Percentiles rank a stretch among this genome's conserved stretches.
Conservation (phyloP, 2,329 filamentous ascomycete genomes). For the Emergomyces africanus region DNA sequence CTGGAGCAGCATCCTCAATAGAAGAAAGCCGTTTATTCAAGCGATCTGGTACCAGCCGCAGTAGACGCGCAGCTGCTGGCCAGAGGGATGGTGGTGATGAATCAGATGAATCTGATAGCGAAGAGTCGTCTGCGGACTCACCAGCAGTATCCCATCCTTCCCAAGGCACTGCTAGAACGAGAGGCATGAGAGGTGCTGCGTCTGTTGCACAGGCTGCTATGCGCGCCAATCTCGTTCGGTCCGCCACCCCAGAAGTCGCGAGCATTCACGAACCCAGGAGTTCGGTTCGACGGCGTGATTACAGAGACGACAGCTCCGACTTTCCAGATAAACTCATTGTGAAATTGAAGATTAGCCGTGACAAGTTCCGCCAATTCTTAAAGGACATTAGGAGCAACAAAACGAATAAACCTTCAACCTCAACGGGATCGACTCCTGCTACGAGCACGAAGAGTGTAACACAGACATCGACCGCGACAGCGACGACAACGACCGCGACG, state of each 20-base stretch:
- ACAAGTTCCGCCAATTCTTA: conserved; percentile 56
- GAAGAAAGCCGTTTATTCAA: conserved; percentile 86
- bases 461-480: conserved; percentile 28
- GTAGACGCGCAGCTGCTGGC: conserved; percentile 43
- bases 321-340: conserved; percentile 59
- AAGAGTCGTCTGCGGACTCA: conserved; percentile 78
- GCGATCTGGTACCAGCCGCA: conserved; percentile 50
- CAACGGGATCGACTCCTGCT: conserved; percentile 11
- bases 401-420: conserved; percentile 31
- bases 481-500: conserved; percentile 29
- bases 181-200: conserved; percentile 80
- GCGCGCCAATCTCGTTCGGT: conserved; percentile 58
- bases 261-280: conserved; percentile 57
- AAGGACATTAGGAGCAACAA: conserved; percentile 38
- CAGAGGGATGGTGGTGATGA: conserved; percentile 54
- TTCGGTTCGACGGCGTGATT: conserved; percentile 49
- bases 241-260: conserved; percentile 69
- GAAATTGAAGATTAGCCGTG: conserved; percentile 58
- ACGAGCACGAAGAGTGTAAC: conserved; percentile 13
- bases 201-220: conserved; percentile 78
- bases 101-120: conserved; percentile 84
- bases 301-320: conserved; percentile 66
- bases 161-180: conserved; percentile 67
- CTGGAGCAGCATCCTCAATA: conserved; percentile 64
- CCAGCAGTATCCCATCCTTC: conserved; percentile 58